Conservation (phyloP, 2,329 filamentous ascomycete species). For the Bertia moriformis region DNA sequence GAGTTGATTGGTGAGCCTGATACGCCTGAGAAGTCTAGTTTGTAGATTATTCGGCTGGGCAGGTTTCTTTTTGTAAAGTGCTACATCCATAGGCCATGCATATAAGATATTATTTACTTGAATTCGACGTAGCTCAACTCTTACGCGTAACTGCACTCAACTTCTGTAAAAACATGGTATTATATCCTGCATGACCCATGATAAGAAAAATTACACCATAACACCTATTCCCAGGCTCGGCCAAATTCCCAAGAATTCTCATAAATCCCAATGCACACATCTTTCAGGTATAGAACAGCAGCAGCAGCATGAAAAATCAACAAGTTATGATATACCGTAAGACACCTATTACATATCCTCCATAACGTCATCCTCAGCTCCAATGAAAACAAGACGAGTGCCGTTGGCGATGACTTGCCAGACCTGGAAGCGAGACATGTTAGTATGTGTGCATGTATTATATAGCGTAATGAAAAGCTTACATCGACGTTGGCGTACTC, state of each 20-base stretch:
- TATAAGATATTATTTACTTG: too few species aligned
- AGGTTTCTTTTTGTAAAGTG: too few species aligned
- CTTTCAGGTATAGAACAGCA: too few species aligned
- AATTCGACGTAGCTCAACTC: too few species aligned
- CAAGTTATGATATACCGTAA: too few species aligned
- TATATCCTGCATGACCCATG: too few species aligned
- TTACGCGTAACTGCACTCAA: too few species aligned
- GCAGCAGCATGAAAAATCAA: too few species aligned
- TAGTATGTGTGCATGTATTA: constrained; percentile 4
- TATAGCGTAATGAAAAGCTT: constrained; percentile 19
- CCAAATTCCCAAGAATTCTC: background rate
- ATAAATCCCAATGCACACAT: too few species aligned
- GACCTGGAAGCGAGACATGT: constrained; percentile 14
- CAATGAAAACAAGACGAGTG: constrained; percentile 26
- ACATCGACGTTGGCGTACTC: constrained; percentile 52
- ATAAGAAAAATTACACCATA: background rate
- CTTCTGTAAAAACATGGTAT: too few species aligned
- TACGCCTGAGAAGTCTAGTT: constrained; percentile 2
- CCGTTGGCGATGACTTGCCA: constrained; percentile 29
- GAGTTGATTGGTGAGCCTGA: constrained; percentile 41
- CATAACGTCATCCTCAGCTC: constrained; percentile 15
- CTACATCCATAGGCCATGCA: too few species aligned
- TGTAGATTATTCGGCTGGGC: background rate
- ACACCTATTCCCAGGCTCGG: background rate
- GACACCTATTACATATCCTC: constrained; percentile 2